Conservation (phyloP, 1,284 basidiomycete genomes). For the Microbotryum scabiosae region DNA sequence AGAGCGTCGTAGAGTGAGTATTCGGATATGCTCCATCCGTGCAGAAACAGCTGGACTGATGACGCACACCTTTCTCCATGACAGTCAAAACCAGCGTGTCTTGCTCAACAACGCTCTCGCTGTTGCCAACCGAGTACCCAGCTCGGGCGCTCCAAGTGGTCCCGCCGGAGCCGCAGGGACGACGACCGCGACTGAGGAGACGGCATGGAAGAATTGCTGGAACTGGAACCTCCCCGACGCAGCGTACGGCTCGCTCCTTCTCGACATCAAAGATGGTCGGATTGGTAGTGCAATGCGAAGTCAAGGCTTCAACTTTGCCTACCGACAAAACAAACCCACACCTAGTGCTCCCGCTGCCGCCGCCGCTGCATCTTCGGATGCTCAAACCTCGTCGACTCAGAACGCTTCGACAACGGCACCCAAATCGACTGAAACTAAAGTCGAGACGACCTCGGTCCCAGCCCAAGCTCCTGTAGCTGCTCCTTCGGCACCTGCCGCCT, state of each 20-base stretch:
- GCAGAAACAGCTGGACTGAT: too few relatives aligned
- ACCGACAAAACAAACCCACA: slow-evolving; percentile 48
- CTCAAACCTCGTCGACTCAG: background rate
- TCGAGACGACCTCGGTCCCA: slow-evolving; percentile 1
- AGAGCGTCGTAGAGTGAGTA: slow-evolving; percentile 70
- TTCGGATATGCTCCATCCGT: background rate
- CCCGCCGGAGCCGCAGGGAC: slow-evolving; percentile 43
- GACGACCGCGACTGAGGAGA: slow-evolving; percentile 54
- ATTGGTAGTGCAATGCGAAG: slow-evolving; percentile 85
- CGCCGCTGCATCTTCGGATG: background rate
- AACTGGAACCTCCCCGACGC: slow-evolving; percentile 79
- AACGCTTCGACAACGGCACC: background rate
- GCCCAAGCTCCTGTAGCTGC: background rate
- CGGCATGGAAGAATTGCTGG: slow-evolving; percentile 96
- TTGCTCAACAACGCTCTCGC: slow-evolving; percentile 82
- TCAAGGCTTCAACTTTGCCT: slow-evolving; percentile 94
- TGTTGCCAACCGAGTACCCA: slow-evolving; percentile 71
- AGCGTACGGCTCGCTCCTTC: slow-evolving; percentile 74
- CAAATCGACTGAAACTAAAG: background rate
- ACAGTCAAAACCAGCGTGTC: slow-evolving; percentile 68
- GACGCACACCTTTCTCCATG: background rate
- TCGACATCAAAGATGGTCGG: slow-evolving; percentile 84
- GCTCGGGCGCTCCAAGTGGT: slow-evolving; percentile 49
- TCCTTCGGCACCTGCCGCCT: slow-evolving; percentile 4
- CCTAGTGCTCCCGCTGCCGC: slow-evolving; percentile 1